A percentile compares a stretch with the other conserved stretches of the same genome.
Conservation (phyloP, 2,329 filamentous ascomycete species). For the Talaromyces islandicus region DNA sequence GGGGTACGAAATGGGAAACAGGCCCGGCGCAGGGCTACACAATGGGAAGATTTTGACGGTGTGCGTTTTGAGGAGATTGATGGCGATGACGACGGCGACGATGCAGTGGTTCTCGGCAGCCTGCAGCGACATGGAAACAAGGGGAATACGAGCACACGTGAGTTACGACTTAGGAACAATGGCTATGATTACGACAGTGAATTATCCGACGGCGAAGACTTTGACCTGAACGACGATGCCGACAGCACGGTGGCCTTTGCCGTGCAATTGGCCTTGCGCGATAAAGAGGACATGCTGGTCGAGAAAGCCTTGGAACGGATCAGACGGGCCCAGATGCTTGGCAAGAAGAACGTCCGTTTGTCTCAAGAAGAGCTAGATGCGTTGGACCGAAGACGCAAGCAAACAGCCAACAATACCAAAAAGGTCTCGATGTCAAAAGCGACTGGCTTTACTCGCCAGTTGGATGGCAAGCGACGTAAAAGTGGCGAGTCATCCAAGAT, state of each 20-base stretch:
- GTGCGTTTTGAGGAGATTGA: slow-evolving; percentile 35
- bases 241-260: slow-evolving; percentile 39
- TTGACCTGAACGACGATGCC: slow-evolving; percentile 49
- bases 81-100: slow-evolving; percentile 40
- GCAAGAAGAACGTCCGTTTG: slow-evolving; percentile 72
- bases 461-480: slow-evolving; percentile 10
- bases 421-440: slow-evolving; percentile 2
- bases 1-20: slow-evolving; percentile 68
- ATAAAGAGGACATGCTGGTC: slow-evolving; percentile 69
- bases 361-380: slow-evolving; percentile 75
- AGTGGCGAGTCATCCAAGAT: slow-evolving; percentile 13
- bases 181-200: slow-evolving; percentile 41
- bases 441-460: neutral
- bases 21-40: slow-evolving; percentile 48
- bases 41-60: slow-evolving; percentile 44
- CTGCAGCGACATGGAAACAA: slow-evolving; percentile 29
- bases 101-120: slow-evolving; percentile 19
- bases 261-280: slow-evolving; percentile 51
- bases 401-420: slow-evolving; percentile 20
- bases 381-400: slow-evolving; percentile 58
- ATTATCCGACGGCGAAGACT: slow-evolving; percentile 42
- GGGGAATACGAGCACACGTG: slow-evolving; percentile 18
- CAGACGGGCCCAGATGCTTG: slow-evolving; percentile 67
- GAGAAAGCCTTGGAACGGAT: slow-evolving; percentile 76
- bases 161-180: slow-evolving; percentile 29